phyloP scores from a whole-genome alignment of 2,329 filamentous ascomycete genomes.

The Claviceps humidiphila region DNA sequence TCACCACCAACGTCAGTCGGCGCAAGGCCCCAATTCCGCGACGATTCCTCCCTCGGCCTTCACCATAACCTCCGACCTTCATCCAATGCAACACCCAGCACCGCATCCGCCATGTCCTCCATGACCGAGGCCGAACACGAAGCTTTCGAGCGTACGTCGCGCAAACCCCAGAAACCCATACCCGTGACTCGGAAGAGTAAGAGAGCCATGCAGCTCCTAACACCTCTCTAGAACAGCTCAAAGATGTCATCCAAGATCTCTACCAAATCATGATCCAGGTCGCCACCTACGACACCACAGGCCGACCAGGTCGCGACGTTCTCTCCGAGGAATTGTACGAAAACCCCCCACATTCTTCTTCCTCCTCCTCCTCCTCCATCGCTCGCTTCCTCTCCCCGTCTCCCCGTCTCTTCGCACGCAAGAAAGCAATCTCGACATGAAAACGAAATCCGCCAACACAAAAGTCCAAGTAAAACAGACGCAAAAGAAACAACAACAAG shows the following conservation, averaged over 20 bases:
- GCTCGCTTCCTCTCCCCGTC: too few species aligned
- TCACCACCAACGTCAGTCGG: too few species aligned
- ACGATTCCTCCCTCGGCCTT: background rate
- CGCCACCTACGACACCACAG: conserved; percentile 43
- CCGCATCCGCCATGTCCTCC: conserved; percentile 19
- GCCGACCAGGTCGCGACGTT: conserved; percentile 39
- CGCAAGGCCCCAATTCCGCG: too few species aligned
- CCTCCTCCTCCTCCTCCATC: too few species aligned
- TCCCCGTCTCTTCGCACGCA: too few species aligned
- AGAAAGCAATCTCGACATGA: too few species aligned
- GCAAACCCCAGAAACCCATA: background rate
- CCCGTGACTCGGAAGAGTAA: background rate
- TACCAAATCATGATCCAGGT: conserved; percentile 52
- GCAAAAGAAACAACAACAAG: background rate
- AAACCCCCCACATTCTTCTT: background rate
- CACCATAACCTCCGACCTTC: background rate
- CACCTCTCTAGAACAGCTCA: conserved; percentile 36
- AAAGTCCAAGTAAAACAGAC: background rate
- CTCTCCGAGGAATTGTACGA: conserved; percentile 39
- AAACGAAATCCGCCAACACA: too few species aligned
- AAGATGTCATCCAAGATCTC: conserved; percentile 49
- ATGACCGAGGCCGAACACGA: conserved; percentile 25
- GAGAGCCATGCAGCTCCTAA: background rate
- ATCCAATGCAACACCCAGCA: background rate
- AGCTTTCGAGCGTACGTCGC: conserved; percentile 24